phyloP scores from a whole-genome alignment of 2,329 filamentous ascomycete species.

The Nannizziopsis barbatae region DNA sequence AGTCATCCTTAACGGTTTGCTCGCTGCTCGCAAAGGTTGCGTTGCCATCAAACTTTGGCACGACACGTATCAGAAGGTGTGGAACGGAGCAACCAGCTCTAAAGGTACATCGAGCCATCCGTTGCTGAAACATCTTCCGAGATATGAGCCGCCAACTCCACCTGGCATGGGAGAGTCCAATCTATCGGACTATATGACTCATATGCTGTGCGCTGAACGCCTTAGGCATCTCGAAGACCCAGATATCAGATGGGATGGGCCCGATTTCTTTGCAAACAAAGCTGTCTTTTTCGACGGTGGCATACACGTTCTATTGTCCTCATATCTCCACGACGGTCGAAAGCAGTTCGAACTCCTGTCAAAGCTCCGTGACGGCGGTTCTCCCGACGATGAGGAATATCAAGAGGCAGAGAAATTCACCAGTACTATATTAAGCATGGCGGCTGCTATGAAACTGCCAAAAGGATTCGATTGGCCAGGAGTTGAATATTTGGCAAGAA shows the following conservation, averaged over 20 bases:
- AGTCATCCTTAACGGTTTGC: constrained; percentile 13
- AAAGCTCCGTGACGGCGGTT: constrained; percentile 15
- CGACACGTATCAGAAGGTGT: constrained; percentile 5
- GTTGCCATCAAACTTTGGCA: constrained; percentile 8
- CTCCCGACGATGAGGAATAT: constrained; percentile 17
- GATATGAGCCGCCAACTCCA: neutral
- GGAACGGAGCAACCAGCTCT: neutral
- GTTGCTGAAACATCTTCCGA: constrained; percentile 8
- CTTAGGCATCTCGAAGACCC: constrained; percentile 3
- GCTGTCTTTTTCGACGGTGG: constrained; percentile 4
- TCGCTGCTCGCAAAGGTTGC: constrained; percentile 7
- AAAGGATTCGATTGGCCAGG: constrained; percentile 22
- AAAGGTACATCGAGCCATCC: neutral
- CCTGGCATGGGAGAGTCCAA: neutral
- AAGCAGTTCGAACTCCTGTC: constrained; percentile 26
- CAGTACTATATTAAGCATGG: constrained; percentile 24
- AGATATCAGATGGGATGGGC: constrained; percentile 2
- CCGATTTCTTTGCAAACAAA: neutral
- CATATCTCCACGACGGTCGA: constrained; percentile 21
- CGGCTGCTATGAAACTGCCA: constrained; percentile 27
- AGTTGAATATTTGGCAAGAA: constrained; percentile 23
- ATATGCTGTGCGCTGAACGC: constrained; percentile 7
- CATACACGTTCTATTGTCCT: constrained; percentile 1
- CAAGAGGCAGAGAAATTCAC: constrained; percentile 23
- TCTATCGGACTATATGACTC: constrained; percentile 8